phyloP scores from a whole-genome alignment of 495 filamentous ascomycete genomes.

The Aspergillus ellipticus region DNA sequence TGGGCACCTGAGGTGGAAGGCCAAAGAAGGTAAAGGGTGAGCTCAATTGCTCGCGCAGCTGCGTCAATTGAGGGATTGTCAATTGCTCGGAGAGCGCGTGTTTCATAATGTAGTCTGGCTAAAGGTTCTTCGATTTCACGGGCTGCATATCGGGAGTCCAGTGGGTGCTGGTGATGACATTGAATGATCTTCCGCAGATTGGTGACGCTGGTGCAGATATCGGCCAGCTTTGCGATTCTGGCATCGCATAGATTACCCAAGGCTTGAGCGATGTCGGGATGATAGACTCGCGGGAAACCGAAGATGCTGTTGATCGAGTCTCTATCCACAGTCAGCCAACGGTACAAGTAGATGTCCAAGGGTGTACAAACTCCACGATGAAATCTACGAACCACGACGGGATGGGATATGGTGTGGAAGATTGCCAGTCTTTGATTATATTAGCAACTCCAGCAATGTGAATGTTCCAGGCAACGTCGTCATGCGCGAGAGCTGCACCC shows the following conservation, averaged over 20 bases:
- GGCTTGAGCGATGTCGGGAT: not conserved
- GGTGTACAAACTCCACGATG: not conserved
- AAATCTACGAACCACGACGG: constrained; percentile 10
- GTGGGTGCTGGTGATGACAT: not conserved
- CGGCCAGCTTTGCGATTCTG: constrained; percentile 2
- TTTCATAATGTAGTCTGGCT: constrained; percentile 1
- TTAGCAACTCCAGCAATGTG: constrained; percentile 24
- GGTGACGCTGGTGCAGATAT: constrained; percentile 10
- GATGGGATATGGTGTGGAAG: not conserved
- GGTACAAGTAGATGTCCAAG: not conserved
- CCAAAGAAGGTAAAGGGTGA: constrained; percentile 13
- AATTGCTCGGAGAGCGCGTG: not conserved
- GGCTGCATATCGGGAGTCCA: not conserved
- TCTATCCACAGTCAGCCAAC: not conserved
- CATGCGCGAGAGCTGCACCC: constrained; percentile 15
- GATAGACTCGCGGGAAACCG: constrained; percentile 2
- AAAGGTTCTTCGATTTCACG: constrained; percentile 6
- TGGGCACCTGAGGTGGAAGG: constrained; percentile 7
- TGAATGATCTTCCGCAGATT: constrained; percentile 3
- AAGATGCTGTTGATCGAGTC: constrained; percentile 9
- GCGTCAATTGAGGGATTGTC: not conserved
- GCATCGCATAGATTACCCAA: constrained; percentile 1
- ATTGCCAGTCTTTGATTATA: constrained; percentile 19
- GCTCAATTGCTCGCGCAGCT: constrained; percentile 10
- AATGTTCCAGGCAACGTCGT: constrained; percentile 20